phyloP scores from a whole-genome alignment of 306 rosid species.

The Senna tora region DNA sequence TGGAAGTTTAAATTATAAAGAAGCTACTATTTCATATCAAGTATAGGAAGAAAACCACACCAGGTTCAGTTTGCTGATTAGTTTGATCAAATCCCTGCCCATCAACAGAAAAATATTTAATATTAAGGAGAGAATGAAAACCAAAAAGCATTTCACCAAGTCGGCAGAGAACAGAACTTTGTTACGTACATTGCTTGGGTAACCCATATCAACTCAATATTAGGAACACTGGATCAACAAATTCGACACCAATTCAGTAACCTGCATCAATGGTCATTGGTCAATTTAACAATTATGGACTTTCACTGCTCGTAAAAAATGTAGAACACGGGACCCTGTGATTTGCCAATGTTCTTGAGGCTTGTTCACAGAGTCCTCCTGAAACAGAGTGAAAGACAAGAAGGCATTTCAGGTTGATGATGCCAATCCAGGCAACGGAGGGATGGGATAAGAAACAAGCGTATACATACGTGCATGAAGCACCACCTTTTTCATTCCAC shows the following conservation, averaged over 20 bases:
- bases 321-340: background rate
- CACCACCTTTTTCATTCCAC: background rate
- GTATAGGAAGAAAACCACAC: background rate
- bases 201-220: conserved; percentile 7
- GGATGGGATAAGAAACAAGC: background rate
- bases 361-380: background rate
- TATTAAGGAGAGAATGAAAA: background rate
- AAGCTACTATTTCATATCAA: background rate
- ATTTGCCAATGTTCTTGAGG: background rate
- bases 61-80: conserved; percentile 20
- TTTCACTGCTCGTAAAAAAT: background rate
- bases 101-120: background rate
- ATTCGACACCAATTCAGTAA: background rate
- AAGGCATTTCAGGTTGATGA: background rate
- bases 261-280: conserved; percentile 10
- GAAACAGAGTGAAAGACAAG: background rate
- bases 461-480: background rate
- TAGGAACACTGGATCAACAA: background rate
- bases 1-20: background rate
- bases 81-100: conserved; percentile 8
- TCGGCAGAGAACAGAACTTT: background rate
- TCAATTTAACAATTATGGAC: background rate
- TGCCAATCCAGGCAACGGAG: background rate
- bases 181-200: background rate
- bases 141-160: background rate